Base-by-base conservation (phyloP, 2,329 filamentous ascomycete species). In the Ceratocystiopsis sp. region DNA sequence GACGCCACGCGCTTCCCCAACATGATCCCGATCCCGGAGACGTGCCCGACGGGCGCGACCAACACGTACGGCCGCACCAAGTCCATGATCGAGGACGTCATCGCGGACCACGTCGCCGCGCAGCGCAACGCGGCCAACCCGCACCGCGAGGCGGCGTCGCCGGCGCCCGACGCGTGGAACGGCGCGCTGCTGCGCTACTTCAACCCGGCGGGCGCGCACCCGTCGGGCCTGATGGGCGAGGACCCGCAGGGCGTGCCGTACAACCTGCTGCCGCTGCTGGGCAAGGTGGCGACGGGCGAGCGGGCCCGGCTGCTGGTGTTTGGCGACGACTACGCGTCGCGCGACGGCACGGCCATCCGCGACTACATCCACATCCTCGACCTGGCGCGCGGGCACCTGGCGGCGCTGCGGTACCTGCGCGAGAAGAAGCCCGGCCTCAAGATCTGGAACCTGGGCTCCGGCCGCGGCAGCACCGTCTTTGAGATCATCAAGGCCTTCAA, bases 1-100 rank as follows among this genome's bases (percentile, higher is more conserved):
- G 93, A 98, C 63, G 91, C 89, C 43, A 96, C 91, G 38, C 83
- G 86, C 59, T 84, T 95, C 66, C 78, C 82, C 53, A 81, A 93
- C 71, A 98, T 98, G 91, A 98, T 98, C 52, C 91, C 91, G 50
- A 98, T 98, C 57, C 91, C 91, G 42, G 91, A 98, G 67, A 71
- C 84, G 63, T 98, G 91, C 72, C 91, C 93, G 47, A 84, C 93
- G 49, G 89, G 86, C 42, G 85, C 91, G 14, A 98, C 91, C 52
- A 98, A 96, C 71, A 86, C 89, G 21, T 98, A 98, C 64, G 93
- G 91, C 50, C 85, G 85, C 64, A 98, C 91, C 51, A 98, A 98
- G 70, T 80, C 84, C 56, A 83, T 80, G 52, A 86, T 94, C 49
- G 91, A 98, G 69, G 73, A 70, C 52, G 79, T 94, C 62, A 95